Evolutionary conservation across 2,329 filamentous ascomycete species (phyloP).

Genomic region (Clonostachys rosea): DNA sequence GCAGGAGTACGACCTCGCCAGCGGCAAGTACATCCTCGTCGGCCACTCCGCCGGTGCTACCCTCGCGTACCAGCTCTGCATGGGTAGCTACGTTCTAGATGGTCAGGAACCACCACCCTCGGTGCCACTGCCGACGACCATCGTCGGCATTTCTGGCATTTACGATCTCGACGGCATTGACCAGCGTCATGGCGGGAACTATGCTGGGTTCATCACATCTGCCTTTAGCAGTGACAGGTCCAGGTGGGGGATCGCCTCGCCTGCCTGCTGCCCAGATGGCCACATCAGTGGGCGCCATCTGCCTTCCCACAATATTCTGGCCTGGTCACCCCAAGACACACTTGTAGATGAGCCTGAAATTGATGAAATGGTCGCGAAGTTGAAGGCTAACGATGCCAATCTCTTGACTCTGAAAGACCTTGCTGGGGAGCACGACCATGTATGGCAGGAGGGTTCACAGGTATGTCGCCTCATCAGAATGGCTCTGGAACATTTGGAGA

Average conservation of each 20-base stretch:
- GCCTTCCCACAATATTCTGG: constrained; percentile 33
- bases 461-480: constrained; percentile 17
- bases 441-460: constrained; percentile 57
- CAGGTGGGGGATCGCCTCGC: constrained; percentile 52
- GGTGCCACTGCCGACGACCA: constrained; percentile 37
- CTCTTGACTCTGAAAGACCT: constrained; percentile 32
- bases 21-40: constrained; percentile 46
- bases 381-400: constrained; percentile 31
- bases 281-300: constrained; percentile 4
- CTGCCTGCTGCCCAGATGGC: constrained; percentile 21
- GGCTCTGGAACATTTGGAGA: no score
- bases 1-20: constrained; percentile 35
- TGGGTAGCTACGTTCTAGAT: constrained; percentile 28
- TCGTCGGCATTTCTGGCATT: constrained; percentile 62
- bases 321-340: constrained; percentile 40
- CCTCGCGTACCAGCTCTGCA: constrained; percentile 56
- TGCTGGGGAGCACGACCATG: constrained; percentile 55
- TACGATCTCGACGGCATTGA: constrained; percentile 58
- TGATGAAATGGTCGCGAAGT: constrained; percentile 45
- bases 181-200: constrained; percentile 38
- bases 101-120: constrained; percentile 6
- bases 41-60: constrained; percentile 63
- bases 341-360: constrained; percentile 54
- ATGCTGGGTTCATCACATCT: constrained; percentile 49
- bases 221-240: constrained; percentile 54